A percentile compares a stretch with the other conserved stretches of the same genome.
Evolutionary conservation across 2,329 filamentous ascomycete genomes (phyloP).

Genomic region (Talaromyces sp.): DNA sequence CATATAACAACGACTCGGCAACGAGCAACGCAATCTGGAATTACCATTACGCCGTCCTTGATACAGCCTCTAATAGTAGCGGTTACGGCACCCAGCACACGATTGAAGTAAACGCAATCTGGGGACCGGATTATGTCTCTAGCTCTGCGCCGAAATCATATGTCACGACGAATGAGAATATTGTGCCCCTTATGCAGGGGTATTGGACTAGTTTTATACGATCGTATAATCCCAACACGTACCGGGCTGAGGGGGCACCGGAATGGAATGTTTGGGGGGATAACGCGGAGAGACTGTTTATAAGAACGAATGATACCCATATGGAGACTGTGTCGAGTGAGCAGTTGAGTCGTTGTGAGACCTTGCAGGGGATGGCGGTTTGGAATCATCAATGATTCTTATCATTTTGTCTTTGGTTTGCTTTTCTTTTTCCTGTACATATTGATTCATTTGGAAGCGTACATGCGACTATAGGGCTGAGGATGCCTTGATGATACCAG

Average conservation of each 20-base stretch:
- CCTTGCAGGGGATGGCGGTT: constrained; percentile 11
- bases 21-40: constrained; percentile 52
- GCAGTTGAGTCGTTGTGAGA: constrained; percentile 23
- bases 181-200: constrained; percentile 58
- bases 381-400: not conserved
- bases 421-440: not conserved
- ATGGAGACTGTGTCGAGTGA: constrained; percentile 43
- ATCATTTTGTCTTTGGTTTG: not conserved
- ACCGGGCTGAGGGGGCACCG: constrained; percentile 44
- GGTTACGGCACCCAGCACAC: constrained; percentile 64
- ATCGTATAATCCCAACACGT: constrained; percentile 59
- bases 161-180: constrained; percentile 48
- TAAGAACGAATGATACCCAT: constrained; percentile 41
- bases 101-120: constrained; percentile 62
- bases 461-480: not conserved
- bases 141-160: constrained; percentile 52
- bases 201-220: constrained; percentile 74
- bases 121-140: constrained; percentile 55
- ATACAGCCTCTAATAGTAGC: constrained; percentile 42
- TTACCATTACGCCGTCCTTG: constrained; percentile 65
- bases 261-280: constrained; percentile 48
- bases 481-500: not conserved
- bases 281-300: constrained; percentile 36
- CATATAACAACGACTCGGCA: constrained; percentile 28
- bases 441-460: not conserved